Base-by-base conservation (phyloP, 164 flowering plant species). In the Vitis rotundifolia region DNA sequence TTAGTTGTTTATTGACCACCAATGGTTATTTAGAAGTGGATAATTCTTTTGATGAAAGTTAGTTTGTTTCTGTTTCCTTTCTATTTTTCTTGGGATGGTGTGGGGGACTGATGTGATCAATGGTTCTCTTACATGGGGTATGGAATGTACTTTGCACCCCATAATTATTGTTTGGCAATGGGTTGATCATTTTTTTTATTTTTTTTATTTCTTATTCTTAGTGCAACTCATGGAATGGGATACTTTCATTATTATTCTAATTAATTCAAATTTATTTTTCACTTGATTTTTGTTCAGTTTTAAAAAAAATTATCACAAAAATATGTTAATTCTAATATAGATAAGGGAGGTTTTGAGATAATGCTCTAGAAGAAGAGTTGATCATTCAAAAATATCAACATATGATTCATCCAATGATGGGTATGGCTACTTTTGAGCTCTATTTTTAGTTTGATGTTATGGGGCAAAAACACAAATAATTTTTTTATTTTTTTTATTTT, bases 341-440 rank as follows among this genome's bases (percentile, higher is more conserved):
- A 64, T 62, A 68, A 69, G 53, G 63, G 65, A 54, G 52, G 60
- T 67, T 66, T 60, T 28, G 75, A 66, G 80, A 84, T 11, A 76
- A 91, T 89, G 97, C 82, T 88, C 88, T 87, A 86, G 83, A 91
- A 85, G 82, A 87, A 87, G 76, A 84, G 74, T 75, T 80, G 91
- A 83, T 81, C 91, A 69, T 47, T 73, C 63, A 88, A 87, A 90
- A 85, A 71, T 90, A 84, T 75, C 93, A 83, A 66, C 72, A 82
- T 31, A 80, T 76, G 81, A 85, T 77, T 73, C 83, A 82, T 29
- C 57, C 70, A 63, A 54, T 64, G 26, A 74, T 75, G 76, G 59
- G 79, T 70, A 81, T 77, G 77, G 74, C 77, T 77, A 73, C 72
- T 59, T 73, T 80, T 64, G 87, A 85, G 12, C 68, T 76, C 54